Conservation (phyloP, 495 filamentous ascomycete genomes). For the Penicillium subrubescens region DNA sequence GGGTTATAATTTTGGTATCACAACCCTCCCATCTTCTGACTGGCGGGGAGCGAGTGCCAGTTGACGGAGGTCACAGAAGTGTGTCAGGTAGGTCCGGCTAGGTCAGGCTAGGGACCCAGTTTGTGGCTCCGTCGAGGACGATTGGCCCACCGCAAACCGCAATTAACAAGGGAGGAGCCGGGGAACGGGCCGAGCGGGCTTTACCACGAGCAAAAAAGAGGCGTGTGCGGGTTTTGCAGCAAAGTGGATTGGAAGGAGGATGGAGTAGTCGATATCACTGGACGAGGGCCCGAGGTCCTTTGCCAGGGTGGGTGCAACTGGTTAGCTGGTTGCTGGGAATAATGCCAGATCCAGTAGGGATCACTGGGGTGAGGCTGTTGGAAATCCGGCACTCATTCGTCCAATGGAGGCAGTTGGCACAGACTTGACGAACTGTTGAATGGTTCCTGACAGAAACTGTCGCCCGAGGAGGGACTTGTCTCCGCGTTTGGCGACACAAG, state of each 20-base stretch:
- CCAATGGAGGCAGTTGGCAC: neutral
- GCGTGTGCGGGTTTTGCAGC: constrained; percentile 11
- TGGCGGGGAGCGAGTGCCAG: neutral
- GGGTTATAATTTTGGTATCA: neutral
- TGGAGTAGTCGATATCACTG: neutral
- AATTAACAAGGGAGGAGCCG: constrained; percentile 19
- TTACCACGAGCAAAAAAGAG: constrained; percentile 15
- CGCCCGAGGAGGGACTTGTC: neutral
- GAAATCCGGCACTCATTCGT: neutral
- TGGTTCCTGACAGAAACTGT: constrained; percentile 18
- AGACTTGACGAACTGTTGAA: neutral
- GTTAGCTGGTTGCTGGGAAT: neutral
- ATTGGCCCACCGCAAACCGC: constrained; percentile 11
- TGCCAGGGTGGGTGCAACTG: neutral
- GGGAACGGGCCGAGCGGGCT: constrained; percentile 34
- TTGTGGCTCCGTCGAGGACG: neutral
- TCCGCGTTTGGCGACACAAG: constrained; percentile 3
- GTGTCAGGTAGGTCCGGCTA: neutral
- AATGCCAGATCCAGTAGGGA: neutral
- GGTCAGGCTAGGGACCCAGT: neutral
- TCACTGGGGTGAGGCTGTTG: neutral
- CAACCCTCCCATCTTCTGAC: neutral
- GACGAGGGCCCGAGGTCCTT: neutral
- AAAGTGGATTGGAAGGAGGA: constrained; percentile 1
- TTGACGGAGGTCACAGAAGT: neutral